phyloP scores from a whole-genome alignment of 495 filamentous ascomycete species.

The Neurospora sp. region DNA sequence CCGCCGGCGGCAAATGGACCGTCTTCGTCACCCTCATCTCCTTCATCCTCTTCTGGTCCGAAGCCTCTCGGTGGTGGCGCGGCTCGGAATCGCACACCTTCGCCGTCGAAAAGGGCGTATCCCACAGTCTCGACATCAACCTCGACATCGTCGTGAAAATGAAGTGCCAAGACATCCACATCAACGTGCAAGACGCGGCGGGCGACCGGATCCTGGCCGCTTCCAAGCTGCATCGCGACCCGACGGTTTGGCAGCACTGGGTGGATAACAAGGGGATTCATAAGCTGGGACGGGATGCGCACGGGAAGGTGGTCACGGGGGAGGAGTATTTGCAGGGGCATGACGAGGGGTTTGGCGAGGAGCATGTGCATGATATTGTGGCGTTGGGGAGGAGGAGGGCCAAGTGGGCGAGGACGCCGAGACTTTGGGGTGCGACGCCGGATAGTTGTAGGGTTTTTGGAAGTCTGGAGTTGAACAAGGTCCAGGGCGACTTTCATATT shows the following conservation, averaged over 20 bases:
- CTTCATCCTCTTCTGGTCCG: conserved; percentile 59
- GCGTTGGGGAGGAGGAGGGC: conserved; percentile 44
- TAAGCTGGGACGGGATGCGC: conserved; percentile 42
- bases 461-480: conserved; percentile 83
- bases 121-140: conserved; percentile 85
- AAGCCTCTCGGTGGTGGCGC: conserved; percentile 71
- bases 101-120: conserved; percentile 85
- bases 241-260: conserved; percentile 75
- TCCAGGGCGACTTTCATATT: conserved; percentile 97
- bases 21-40: conserved; percentile 66
- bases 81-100: conserved; percentile 82
- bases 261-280: conserved; percentile 62
- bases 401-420: conserved; percentile 65
- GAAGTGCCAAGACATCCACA: conserved; percentile 75
- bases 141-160: conserved; percentile 89
- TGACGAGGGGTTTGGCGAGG: conserved; percentile 52
- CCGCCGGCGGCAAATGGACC: conserved; percentile 88
- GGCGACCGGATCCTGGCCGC: conserved; percentile 86
- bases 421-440: conserved; percentile 41
- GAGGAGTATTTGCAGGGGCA: conserved; percentile 41
- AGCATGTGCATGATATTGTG: conserved; percentile 65
- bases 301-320: conserved; percentile 38
- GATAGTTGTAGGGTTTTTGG: conserved; percentile 82
- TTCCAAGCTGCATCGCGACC: conserved; percentile 59
- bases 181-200: conserved; percentile 95